phyloP scores from a whole-genome alignment of 2,329 filamentous ascomycete genomes.

The Coniochaeta sp. region DNA sequence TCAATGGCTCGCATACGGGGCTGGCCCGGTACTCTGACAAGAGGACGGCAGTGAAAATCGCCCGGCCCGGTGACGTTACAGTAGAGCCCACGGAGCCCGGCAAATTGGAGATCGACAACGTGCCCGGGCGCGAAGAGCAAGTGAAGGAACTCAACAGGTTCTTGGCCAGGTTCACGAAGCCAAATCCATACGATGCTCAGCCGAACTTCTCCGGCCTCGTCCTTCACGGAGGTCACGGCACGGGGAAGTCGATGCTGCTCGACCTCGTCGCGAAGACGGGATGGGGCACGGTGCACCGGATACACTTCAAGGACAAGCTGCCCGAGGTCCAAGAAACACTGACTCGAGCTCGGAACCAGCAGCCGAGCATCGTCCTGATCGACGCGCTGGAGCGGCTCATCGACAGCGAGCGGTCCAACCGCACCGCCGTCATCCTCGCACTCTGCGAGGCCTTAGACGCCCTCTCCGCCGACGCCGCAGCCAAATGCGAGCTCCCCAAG shows the following conservation, averaged over 20 bases:
- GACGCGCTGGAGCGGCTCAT: conserved; percentile 70
- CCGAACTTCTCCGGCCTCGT: conserved; percentile 49
- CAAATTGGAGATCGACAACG: conserved; percentile 39
- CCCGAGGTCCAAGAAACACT: conserved; percentile 60
- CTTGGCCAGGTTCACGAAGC: conserved; percentile 46
- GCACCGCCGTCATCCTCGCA: conserved; percentile 39
- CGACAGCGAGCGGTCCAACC: conserved; percentile 47
- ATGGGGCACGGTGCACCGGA: conserved; percentile 63
- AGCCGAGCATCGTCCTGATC: conserved; percentile 73
- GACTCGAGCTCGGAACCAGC: conserved; percentile 56
- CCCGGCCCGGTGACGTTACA: conserved; percentile 11
- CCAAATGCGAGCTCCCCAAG: conserved; percentile 33
- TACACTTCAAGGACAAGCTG: conserved; percentile 50
- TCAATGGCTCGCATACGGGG: conserved; percentile 42
- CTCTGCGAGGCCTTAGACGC: conserved; percentile 49
- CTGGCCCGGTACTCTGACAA: conserved; percentile 28
- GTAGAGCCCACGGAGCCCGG: conserved; percentile 13
- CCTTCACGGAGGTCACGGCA: conserved; percentile 75
- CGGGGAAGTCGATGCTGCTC: conserved; percentile 74
- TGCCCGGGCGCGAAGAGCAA: conserved; percentile 63
- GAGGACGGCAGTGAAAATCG: conserved; percentile 23
- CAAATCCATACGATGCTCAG: conserved; percentile 15
- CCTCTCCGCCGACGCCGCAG: conserved; percentile 27
- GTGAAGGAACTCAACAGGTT: conserved; percentile 60
- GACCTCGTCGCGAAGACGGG: conserved; percentile 56